Evolutionary conservation across 352 stramenopile genomes (phyloP), one percentile per base, ranked within the genome.

Genomic region (Globisporangium splendens): DNA sequence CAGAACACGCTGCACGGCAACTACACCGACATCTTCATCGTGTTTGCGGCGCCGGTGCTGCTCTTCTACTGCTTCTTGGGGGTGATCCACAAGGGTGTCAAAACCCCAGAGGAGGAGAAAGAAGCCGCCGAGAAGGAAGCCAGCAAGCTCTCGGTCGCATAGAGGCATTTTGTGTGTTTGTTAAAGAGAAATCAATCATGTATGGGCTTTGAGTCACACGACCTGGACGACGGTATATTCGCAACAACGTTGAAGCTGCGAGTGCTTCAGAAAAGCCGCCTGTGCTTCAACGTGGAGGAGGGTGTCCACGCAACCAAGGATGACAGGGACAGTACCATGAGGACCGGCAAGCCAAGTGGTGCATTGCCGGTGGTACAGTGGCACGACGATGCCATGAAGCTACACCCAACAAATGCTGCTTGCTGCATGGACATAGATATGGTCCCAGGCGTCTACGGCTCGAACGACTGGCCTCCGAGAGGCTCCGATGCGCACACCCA

Each of bases 21-120:
- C 48, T 68, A 68, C 44, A 49, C 61, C 2, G 52, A 61, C 8
- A 55, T 72, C 22, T 42, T 72, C 3, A 42, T 72, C 17, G 54
- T 72, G 42, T 66, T 72, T 55, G 54, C 57, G 14, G 56, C 57
- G 10, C 65, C 61, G 1, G 49, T 68, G 35, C 42, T 65, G 5
- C n/a, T 63, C 22, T 61, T 69, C 41, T 64, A 66, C 33, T 72
- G 69, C 22, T 64, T 62, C 38, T 49, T 69, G 47, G 43, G 51
- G 12, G 21, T 72, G 28, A 54, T 69, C 47, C 20, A 43, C 38
- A 43, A 43, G 14, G 38, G 38, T 10, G 38, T 43, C 11, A 43
- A 43, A 8, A 17, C 38, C 38, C 11, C 10, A 17, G 14, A 43
- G 11, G 38, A 43, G 38, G 11, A 43, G 14, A 13, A 43, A 17